phyloP scores from a whole-genome alignment of 2,329 filamentous ascomycete species.

The Pseudocercospora crystallina region DNA sequence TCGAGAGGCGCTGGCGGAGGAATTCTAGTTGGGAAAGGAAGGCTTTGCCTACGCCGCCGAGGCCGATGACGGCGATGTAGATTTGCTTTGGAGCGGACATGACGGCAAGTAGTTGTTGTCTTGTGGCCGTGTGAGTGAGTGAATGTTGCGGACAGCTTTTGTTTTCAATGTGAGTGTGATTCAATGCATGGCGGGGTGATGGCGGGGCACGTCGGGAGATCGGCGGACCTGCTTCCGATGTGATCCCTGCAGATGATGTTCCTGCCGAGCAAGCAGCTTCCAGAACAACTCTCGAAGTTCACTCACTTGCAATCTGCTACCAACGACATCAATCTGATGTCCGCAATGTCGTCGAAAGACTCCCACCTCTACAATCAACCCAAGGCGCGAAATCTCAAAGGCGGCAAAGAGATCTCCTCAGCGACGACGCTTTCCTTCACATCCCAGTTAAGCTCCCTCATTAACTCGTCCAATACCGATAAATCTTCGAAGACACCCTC shows the following conservation, averaged over 20 bases:
- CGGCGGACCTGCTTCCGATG: too few relatives aligned
- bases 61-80: constrained; percentile 57
- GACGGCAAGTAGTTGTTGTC: neutral
- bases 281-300: neutral
- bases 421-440: constrained; percentile 79
- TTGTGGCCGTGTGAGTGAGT: neutral
- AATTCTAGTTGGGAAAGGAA: constrained; percentile 16
- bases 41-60: constrained; percentile 86
- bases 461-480: constrained; percentile 54
- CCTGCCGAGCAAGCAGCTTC: neutral
- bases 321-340: neutral
- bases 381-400: constrained; percentile 55
- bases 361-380: constrained; percentile 21
- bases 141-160: neutral
- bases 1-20: constrained; percentile 45
- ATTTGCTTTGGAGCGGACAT: constrained; percentile 24
- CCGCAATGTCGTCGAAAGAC: constrained; percentile 21
- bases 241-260: too few relatives aligned
- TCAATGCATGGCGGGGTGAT: too few relatives aligned
- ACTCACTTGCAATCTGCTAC: too few relatives aligned
- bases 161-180: constrained; percentile 3
- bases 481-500: constrained; percentile 38
- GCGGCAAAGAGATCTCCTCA: constrained; percentile 64
- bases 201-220: too few relatives aligned
- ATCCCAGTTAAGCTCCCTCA: constrained; percentile 81